Conservation (phyloP, 129 eudicot genomes). For the Deinandra increscens region DNA sequence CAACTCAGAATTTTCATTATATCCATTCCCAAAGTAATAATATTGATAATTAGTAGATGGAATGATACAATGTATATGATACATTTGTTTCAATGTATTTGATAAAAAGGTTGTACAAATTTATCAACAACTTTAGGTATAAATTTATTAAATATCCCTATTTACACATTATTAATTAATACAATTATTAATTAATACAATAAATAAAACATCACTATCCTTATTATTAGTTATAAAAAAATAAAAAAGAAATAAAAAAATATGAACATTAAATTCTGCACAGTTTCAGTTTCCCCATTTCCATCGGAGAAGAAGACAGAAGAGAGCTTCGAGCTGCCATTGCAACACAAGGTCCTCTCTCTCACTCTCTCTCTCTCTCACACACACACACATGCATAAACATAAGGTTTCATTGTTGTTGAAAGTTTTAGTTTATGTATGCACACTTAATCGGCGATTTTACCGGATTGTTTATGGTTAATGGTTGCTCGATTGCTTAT, state of each 20-base stretch:
- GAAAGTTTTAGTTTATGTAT: neutral
- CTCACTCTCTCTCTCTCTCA: conserved; percentile 38
- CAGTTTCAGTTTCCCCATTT: conserved; percentile 37
- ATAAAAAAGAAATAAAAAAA: too few relatives aligned
- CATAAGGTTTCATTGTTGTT: neutral
- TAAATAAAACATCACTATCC: neutral
- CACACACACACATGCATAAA: neutral
- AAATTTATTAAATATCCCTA: too few relatives aligned
- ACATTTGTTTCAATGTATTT: neutral
- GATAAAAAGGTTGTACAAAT: neutral
- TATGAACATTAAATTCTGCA: neutral
- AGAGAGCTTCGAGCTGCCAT: conserved; percentile 55
- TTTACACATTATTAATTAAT: neutral
- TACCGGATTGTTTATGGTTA: neutral
- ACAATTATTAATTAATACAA: neutral
- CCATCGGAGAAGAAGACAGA: neutral
- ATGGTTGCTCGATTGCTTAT: neutral
- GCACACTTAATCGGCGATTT: neutral
- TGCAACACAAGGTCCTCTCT: conserved; percentile 60
- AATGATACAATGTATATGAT: neutral
- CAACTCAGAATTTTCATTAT: too few relatives aligned
- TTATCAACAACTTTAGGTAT: neutral
- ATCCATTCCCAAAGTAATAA: too few relatives aligned
- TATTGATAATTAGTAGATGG: neutral
- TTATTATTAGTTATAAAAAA: too few relatives aligned